These are phyloP conservation scores for Botrytis sinoallii DNA, from an alignment of 2,329 filamentous ascomycete species.

Conservation along the genomic window DNA sequence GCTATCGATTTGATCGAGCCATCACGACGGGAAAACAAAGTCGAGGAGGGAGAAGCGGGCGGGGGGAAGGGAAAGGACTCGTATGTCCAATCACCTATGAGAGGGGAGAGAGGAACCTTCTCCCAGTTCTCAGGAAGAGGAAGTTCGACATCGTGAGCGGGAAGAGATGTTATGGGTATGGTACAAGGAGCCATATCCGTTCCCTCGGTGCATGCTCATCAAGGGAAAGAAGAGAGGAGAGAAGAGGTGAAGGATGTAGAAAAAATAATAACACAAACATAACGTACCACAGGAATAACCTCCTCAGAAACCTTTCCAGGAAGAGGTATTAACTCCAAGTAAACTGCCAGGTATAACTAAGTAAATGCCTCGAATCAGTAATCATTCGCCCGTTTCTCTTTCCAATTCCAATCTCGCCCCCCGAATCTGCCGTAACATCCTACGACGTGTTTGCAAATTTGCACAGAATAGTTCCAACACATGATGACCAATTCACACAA, in stretches of 20 bases:
- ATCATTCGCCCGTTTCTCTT: constrained; percentile 1
- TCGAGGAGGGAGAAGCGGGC: constrained; percentile 6
- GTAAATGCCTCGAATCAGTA: constrained; percentile 10
- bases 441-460: constrained; percentile 16
- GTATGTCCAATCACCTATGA: constrained; percentile 6
- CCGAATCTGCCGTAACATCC: constrained; percentile 21
- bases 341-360: constrained; percentile 85
- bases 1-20: constrained; percentile 11
- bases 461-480: constrained; percentile 12
- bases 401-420: not conserved
- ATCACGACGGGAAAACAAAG: constrained; percentile 16
- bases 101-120: not conserved
- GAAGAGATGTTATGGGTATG: constrained; percentile 2
- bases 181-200: constrained; percentile 14
- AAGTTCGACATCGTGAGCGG: not conserved
- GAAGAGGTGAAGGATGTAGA: not conserved
- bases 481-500: constrained; percentile 9
- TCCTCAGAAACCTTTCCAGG: constrained; percentile 75
- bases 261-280: not conserved
- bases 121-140: constrained; percentile 10
- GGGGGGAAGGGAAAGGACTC: constrained; percentile 20
- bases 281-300: constrained; percentile 82
- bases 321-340: constrained; percentile 78
- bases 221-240: constrained; percentile 6
- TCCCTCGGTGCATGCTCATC: constrained; percentile 7